Evolutionary conservation across 2,329 filamentous ascomycete species (phyloP).

Genomic region (Aureobasidium melanogenum): DNA sequence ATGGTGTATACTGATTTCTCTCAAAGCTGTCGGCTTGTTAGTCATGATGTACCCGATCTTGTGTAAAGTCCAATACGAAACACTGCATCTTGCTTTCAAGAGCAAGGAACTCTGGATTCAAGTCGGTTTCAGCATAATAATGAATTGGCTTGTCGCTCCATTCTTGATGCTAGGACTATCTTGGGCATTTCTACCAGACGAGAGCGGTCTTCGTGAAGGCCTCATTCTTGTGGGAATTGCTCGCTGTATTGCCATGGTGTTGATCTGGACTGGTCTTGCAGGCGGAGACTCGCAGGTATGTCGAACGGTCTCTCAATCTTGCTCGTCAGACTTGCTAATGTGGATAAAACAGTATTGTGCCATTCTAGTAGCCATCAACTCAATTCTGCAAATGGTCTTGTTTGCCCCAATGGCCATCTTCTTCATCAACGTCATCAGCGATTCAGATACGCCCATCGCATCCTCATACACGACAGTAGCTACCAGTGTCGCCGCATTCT

Average conservation of each 20-base stretch:
- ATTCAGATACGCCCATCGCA: conserved; percentile 28
- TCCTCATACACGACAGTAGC: conserved; percentile 58
- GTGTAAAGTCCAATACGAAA: conserved; percentile 76
- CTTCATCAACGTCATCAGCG: conserved; percentile 58
- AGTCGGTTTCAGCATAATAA: conserved; percentile 62
- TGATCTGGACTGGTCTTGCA: conserved; percentile 72
- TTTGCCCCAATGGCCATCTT: conserved; percentile 40
- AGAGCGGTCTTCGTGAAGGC: conserved; percentile 45
- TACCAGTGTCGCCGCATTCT: conserved; percentile 72
- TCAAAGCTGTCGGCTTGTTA: conserved; percentile 59
- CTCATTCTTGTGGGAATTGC: conserved; percentile 76
- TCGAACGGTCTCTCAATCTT: not conserved
- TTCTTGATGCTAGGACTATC: conserved; percentile 69
- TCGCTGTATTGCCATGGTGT: conserved; percentile 80
- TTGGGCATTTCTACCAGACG: conserved; percentile 51
- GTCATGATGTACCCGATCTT: conserved; percentile 95
- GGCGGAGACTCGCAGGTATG: conserved; percentile 58
- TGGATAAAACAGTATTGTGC: conserved; percentile 55
- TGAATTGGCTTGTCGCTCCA: conserved; percentile 79
- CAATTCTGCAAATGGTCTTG: conserved; percentile 39
- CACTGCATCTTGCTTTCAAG: conserved; percentile 57
- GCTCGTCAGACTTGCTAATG: not conserved
- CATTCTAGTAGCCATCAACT: conserved; percentile 41
- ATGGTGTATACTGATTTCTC: not conserved
- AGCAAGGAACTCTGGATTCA: conserved; percentile 64